Conservation (phyloP, 129 eudicot genomes). For the Kitagawia praeruptora region DNA sequence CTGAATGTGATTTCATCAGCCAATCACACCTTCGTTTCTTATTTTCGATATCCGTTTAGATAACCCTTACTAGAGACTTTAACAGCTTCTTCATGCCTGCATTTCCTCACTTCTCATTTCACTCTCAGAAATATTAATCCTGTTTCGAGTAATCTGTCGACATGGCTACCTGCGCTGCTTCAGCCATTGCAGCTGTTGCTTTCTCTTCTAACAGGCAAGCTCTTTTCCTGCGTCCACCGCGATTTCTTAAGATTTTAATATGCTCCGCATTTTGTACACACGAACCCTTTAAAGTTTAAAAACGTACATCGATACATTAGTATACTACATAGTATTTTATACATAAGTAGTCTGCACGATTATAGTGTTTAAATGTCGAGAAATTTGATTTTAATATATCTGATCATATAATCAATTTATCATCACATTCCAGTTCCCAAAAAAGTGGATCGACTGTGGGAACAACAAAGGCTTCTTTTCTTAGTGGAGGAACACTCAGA, state of each 20-base stretch:
- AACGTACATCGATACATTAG: not conserved
- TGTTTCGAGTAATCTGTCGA: constrained; percentile 4
- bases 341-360: not conserved
- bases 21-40: constrained; percentile 6
- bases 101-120: not conserved
- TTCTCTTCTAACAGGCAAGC: constrained; percentile 73
- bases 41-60: constrained; percentile 4
- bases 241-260: not conserved
- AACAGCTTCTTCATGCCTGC: constrained; percentile 8
- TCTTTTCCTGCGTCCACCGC: not conserved
- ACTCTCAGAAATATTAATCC: not conserved
- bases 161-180: constrained; percentile 98
- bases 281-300: too few species aligned
- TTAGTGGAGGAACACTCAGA: constrained; percentile 66
- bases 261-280: too few species aligned
- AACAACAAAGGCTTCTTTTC: constrained; percentile 72
- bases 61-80: constrained; percentile 1
- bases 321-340: not conserved
- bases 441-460: constrained; percentile 59
- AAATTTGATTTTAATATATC: not conserved
- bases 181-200: constrained; percentile 88
- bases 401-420: not conserved
- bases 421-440: constrained; percentile 43
- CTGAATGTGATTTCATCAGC: not conserved
- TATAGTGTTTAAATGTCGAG: not conserved